Evolutionary conservation across 2,329 filamentous ascomycete species (phyloP).

Genomic region (Colletotrichum tropicicola): DNA sequence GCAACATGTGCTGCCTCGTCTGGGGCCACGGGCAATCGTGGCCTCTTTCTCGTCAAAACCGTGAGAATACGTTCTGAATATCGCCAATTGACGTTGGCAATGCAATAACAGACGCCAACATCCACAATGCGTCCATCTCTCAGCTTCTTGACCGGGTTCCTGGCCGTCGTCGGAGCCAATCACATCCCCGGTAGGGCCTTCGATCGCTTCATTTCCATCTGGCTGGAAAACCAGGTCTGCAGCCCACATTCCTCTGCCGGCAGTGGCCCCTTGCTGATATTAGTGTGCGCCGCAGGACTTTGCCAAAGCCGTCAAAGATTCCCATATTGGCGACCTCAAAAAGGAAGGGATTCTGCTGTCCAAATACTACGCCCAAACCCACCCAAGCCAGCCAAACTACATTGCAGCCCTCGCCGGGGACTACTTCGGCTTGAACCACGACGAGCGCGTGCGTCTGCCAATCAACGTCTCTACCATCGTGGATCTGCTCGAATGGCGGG

Average conservation of each 20-base stretch:
- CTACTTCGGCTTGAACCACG: slow-evolving; percentile 58
- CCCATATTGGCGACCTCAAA: slow-evolving; percentile 49
- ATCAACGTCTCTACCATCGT: slow-evolving; percentile 48
- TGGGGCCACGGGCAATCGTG: not conserved
- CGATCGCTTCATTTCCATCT: slow-evolving; percentile 54
- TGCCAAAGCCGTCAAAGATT: slow-evolving; percentile 47
- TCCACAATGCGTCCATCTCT: slow-evolving; percentile 8
- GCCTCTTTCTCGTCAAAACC: not conserved
- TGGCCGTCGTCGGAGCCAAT: slow-evolving; percentile 13
- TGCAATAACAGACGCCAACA: not conserved
- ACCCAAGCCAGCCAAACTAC: slow-evolving; percentile 57
- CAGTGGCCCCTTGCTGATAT: slow-evolving; percentile 19
- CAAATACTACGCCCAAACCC: slow-evolving; percentile 55
- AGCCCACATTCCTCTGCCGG: not conserved
- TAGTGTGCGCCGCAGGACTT: slow-evolving; percentile 48
- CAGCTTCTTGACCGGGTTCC: slow-evolving; percentile 1
- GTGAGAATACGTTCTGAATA: not conserved
- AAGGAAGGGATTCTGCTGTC: slow-evolving; percentile 54
- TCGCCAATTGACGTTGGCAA: not conserved
- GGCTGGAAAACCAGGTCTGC: slow-evolving; percentile 53
- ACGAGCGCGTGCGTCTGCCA: slow-evolving; percentile 52
- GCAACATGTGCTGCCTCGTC: not conserved
- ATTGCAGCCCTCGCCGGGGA: slow-evolving; percentile 55
- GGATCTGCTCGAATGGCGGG: slow-evolving; percentile 42
- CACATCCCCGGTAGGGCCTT: slow-evolving; percentile 46